phyloP scores from a whole-genome alignment of 169 alveolate genomes.

The Neospora caninum region DNA sequence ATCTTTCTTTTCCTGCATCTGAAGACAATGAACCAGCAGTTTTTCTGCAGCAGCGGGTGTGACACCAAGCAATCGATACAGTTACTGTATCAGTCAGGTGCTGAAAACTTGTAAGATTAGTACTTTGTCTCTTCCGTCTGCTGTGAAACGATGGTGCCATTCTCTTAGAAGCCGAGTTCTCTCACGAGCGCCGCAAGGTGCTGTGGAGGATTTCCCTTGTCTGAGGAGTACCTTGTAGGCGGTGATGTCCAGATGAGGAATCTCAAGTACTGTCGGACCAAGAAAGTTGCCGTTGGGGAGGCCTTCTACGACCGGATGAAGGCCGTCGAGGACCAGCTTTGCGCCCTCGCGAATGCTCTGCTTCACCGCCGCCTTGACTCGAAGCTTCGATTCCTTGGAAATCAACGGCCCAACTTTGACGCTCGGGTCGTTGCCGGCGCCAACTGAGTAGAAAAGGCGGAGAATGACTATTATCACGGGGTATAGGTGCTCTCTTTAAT shows the following conservation, averaged over 20 bases:
- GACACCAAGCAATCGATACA: too few species aligned
- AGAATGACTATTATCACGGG: background rate
- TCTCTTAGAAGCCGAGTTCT: too few species aligned
- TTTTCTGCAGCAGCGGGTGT: too few species aligned
- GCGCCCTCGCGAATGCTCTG: conserved; percentile 80
- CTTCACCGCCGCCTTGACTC: conserved; percentile 73
- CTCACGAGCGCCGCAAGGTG: too few species aligned
- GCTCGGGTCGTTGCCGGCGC: conserved; percentile 74
- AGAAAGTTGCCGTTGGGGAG: conserved; percentile 84
- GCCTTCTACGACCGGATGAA: conserved; percentile 38
- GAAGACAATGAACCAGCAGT: too few species aligned
- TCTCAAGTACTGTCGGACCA: conserved; percentile 83
- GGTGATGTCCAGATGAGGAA: conserved; percentile 71
- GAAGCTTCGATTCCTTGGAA: conserved; percentile 70
- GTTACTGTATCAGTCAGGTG: too few species aligned
- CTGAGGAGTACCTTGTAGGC: conserved; percentile 66
- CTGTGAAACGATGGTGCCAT: too few species aligned
- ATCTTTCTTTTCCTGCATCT: too few species aligned
- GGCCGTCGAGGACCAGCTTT: conserved; percentile 79
- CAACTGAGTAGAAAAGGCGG: conserved; percentile 71
- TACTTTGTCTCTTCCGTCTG: too few species aligned
- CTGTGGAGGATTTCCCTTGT: too few species aligned
- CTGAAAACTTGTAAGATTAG: too few species aligned
- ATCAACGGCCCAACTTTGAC: conserved; percentile 66
- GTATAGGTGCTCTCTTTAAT: too few species aligned